Percentiles rank a stretch among this genome's conserved stretches.
Evolutionary conservation across 2,329 filamentous ascomycete species (phyloP).

Genomic region (Furcasterigmium sp.): DNA sequence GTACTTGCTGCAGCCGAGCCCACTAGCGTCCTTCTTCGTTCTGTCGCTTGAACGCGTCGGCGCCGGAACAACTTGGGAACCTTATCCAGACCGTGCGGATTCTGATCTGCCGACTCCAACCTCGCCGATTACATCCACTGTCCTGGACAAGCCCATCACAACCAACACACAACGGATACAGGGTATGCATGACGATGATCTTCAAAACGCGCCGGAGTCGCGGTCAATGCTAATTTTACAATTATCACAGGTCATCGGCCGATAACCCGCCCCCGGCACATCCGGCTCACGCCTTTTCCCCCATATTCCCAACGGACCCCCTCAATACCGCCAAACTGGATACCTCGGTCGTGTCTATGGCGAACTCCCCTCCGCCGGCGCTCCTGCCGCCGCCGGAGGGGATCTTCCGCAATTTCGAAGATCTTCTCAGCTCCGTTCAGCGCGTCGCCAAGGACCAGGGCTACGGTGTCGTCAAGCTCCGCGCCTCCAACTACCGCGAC

Average conservation of each 20-base stretch:
- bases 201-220: background rate
- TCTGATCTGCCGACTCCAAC: slow-evolving; percentile 17
- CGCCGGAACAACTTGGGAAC: slow-evolving; percentile 13
- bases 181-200: too few relatives aligned
- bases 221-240: too few relatives aligned
- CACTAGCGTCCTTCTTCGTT: background rate
- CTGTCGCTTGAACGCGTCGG: slow-evolving; percentile 3
- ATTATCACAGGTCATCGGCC: too few relatives aligned
- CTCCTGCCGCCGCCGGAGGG: slow-evolving; percentile 54
- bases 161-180: background rate
- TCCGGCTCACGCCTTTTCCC: slow-evolving; percentile 6
- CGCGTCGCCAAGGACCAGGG: slow-evolving; percentile 57
- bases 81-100: slow-evolving; percentile 18
- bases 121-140: slow-evolving; percentile 10
- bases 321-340: slow-evolving; percentile 15
- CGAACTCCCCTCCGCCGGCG: slow-evolving; percentile 39
- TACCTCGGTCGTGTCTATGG: slow-evolving; percentile 30
- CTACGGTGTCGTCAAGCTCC: slow-evolving; percentile 57
- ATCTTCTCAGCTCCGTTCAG: slow-evolving; percentile 52
- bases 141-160: background rate
- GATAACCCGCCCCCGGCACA: slow-evolving; percentile 6
- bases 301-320: slow-evolving; percentile 16
- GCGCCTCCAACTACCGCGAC: slow-evolving; percentile 59
- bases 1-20: too few relatives aligned
- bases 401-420: slow-evolving; percentile 55